Evolutionary conservation across 2,329 filamentous ascomycete genomes (phyloP), one percentile per base, ranked within the genome.

Genomic region (Tolypocladium cylindrosporum): DNA sequence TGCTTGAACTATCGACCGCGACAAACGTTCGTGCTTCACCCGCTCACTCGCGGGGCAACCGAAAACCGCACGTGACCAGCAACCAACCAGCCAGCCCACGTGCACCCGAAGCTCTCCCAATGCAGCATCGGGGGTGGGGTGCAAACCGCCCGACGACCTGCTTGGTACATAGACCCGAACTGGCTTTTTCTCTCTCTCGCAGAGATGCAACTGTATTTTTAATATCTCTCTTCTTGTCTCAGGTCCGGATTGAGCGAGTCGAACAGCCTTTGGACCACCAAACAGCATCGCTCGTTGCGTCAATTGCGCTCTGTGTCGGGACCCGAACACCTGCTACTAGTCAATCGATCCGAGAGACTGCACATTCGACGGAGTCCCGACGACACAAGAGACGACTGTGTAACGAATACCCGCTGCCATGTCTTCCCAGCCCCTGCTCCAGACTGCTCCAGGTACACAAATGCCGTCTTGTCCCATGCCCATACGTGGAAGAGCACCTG

Each of bases 371-470:
- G 10, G 36, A 16, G 7, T 21, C 42, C 39, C 16, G 16, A 19
- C 52, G 7, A 51, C 16, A 40, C 42, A n/a, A 41, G 27, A 48
- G 42, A 11, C 42, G 42, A 11, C 42, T 40, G n/a, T 27, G 41
- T 36, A n/a, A 51, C 42, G n/a, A 27, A 13, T 16, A 45, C 14
- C 54, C 5, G 24, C 37, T 72, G 81, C 64, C 69, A 97, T 99
- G 94, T 99, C 94, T 63, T 91, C 87, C 72, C 93, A 97, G 77
- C 94, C 94, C 69, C 89, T 99, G 59, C 90, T 99, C 65, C 92
- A 97, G 72, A 93, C 91, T 56, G 88, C 92, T 56, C 92, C 91
- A 64, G 92, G 92, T 96, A 81, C 66, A 80, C 69, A 39, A 19
- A n/a, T 31, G 13, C 41, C 37, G 27, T 4, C 48, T n/a, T 57